Evolutionary conservation across 495 filamentous ascomycete species (phyloP), one percentile per base, ranked within the genome.

Genomic region (Jackrogersella multiformis): DNA sequence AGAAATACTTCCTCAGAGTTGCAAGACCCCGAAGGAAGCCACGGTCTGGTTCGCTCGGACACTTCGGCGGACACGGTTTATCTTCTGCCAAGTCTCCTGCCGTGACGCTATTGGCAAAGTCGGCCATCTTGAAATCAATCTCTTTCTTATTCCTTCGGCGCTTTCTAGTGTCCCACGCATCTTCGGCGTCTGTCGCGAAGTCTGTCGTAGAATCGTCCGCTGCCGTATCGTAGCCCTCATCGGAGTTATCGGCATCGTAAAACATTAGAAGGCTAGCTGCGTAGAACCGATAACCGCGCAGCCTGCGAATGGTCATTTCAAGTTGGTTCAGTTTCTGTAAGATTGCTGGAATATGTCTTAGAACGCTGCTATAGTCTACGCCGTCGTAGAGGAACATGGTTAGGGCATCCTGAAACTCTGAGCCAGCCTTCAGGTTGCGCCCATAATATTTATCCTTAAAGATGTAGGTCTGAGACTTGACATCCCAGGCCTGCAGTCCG

Each of bases 361-460:
- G 81, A 20, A 96, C 89, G 64, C 90, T 91, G 20, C 82, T 76
- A 73, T 92, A 86, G 65, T 90, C 90, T 35, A 91, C 84, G n/a
- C 95, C 96, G 60, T 97, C 92, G 69, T 93, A 96, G 52, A 99
- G 85, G 70, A 97, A 99, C 13, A 92, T 86, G 10, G 87, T 94
- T 10, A 99, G 84, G 2, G 93, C 93, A 64, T 89, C 87, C 71
- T 96, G 92, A 75, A 99, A 97, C 74, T 97, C 93, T 9, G 86
- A 85, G 10, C 96, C 95, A 18, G 90, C 91, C 73, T 94, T 96
- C 15, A 99, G 78, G 66, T 92, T 87, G 36, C 95, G 89, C 23
- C 95, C 95, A 74, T 93, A 97, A 77, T 99, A 99, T 78, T 99
- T 99, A 83, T 98, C 96, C 73, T 94, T 88, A 71, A 97, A 99